These are phyloP conservation scores for Chytriomyces sp. DNA, from an alignment of 192 early-diverging fungal genomes.

Conservation along the genomic window DNA sequence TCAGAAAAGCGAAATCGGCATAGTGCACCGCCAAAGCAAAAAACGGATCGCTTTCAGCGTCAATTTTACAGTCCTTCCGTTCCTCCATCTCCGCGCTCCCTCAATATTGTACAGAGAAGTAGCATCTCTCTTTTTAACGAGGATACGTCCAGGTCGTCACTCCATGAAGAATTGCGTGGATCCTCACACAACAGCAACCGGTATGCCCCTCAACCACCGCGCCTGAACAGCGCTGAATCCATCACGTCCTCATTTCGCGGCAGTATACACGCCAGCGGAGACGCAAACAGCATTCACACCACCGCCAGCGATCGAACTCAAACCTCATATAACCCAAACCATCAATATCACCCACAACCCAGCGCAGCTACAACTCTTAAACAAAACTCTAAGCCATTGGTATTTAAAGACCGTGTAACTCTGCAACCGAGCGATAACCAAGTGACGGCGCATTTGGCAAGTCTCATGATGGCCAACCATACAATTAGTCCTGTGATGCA, in stretches of 20 bases:
- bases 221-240: no score
- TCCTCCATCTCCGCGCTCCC: slow-evolving; percentile 18
- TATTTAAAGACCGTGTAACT: slow-evolving; percentile 36
- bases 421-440: slow-evolving; percentile 78
- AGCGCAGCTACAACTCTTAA: not conserved
- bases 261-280: no score
- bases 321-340: not conserved
- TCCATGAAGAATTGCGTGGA: no score
- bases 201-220: no score
- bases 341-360: slow-evolving; percentile 8
- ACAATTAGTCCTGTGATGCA: slow-evolving; percentile 88
- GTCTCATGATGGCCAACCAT: slow-evolving; percentile 81
- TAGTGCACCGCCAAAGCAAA: not conserved
- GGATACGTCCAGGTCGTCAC: not conserved
- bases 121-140: slow-evolving; percentile 27
- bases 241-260: no score
- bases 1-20: not conserved
- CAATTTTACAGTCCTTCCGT: not conserved
- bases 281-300: not conserved
- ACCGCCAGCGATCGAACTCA: not conserved
- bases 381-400: not conserved
- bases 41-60: not conserved
- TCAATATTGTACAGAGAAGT: slow-evolving; percentile 18
- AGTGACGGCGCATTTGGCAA: slow-evolving; percentile 85
- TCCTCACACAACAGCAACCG: no score